Base-by-base conservation (phyloP, 2,329 filamentous ascomycete genomes). In the Beauveria varroae region DNA sequence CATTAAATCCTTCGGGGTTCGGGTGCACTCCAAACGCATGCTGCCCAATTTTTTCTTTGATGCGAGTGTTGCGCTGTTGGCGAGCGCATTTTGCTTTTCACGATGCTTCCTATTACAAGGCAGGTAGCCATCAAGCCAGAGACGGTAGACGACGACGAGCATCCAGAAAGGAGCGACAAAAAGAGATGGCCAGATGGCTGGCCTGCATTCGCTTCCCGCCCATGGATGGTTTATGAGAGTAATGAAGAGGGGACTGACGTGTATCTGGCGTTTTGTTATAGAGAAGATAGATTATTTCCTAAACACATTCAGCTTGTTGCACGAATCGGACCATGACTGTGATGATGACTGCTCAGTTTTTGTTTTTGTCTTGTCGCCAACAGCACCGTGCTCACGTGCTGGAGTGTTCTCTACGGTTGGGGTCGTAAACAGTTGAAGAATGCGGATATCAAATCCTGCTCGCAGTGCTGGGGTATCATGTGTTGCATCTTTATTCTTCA, bases 231-330 rank as follows among this genome's bases (percentile, higher is more conserved):
- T 28, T 34, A 26, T 8, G 26, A 41, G 20, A 44, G 43, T 41
- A 50, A 58, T 57, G 30, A 22, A 62, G 30, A 18, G 44, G 28
- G 30, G 53, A 41, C 10, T 46, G 47, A 52, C 37, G 49, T 50
- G 40, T 49, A 47, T 53, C 54, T 62, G 60, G 60, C 60, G 60
- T 58, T 62, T 41, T 57, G 28, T 41, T 61, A 57, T 62, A 57
- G 40, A 62, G 53, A 57, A 46, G n/a, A 53, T 54, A 47, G 54
- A 57, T n/a, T 30, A 26, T 43, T 47, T 37, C 37, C 30, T 30
- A 34, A 20, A 16, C 37, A 22, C 16, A 5, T 26, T 41, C 37
- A 37, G 24, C n/a, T 55, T 51, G 37, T 51, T 61, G 24, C 18
- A 37, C 41, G 24, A 51, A 18, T 61, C 47, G 51, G 59, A 61